Base-by-base conservation (phyloP, 1,139 yeast genomes). In the Pichia kudriavzevii region DNA sequence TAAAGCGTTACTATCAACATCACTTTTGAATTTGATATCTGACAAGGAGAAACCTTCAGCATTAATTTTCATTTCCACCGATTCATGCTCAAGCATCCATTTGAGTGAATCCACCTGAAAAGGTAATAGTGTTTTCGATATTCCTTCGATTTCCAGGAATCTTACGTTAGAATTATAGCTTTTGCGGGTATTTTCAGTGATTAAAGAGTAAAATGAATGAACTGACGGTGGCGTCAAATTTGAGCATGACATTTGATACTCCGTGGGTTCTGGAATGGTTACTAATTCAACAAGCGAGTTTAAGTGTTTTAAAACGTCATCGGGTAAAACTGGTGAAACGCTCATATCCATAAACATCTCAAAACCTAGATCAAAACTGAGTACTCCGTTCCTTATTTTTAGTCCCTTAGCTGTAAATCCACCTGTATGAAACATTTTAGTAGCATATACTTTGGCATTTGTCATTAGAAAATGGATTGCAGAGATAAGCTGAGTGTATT, bases 61-160 rank as follows among this genome's bases (percentile, higher is more conserved):
- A 4, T n/a, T 17, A n/a, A 22, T 50, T 0, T 50, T 43, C 10
- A 71, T 64, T 6, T 40, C 36, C n/a, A 67, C 69, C 22, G 78
- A 72, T 50, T 83, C 94, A 42, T 66, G 67, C 0, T 59, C 45
- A 6, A 83, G 53, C 45, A 79, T 60, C 94, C 94, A 83, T 18
- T 64, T 55, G 0, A 83, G 70, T 0, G 91, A 68, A 34, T 69
- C 72, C 5, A 66, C 60, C 50, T 83, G 94, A 44, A 78, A 83
- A 10, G 49, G 53, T 20, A 51, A 29, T 22, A 53, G 35, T 4
- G 41, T 38, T 36, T 51, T 55, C 4, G 42, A 30, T 11, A 52
- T 35, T 16, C 29, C 45, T 19, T 44, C 49, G 9, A 48, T 38
- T n/a, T 13, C 43, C 28, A 45, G 39, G 16, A 19, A 19, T 9